Base-by-base conservation (phyloP, 495 filamentous ascomycete species). In the Aspergillus olivimuriae region DNA sequence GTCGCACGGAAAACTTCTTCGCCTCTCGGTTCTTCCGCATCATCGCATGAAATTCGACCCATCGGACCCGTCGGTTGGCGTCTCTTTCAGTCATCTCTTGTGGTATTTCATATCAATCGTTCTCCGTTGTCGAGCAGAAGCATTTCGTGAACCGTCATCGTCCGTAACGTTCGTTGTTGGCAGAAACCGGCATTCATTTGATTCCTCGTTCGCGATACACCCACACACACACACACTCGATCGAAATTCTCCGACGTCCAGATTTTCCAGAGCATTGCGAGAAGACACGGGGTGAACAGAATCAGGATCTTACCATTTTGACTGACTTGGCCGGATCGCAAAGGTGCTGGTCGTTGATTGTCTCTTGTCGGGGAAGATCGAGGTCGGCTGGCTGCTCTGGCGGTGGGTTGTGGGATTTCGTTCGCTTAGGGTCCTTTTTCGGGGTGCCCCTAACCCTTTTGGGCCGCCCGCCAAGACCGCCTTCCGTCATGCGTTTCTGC, bases 261-360 rank as follows among this genome's bases (percentile, higher is more conserved):
- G 54, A 52, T 53, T 46, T 56, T 49, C 40, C 44, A 48, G 41
- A 34, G 26, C 52, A 44, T 50, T 45, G 42, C 0, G 34, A 1
- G 2, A 23, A 2, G 33, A 39, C 1, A 26, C 10, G 56, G 41
- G 28, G 52, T 31, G 37, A 60, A 43, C 35, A 40, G 55, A 34
- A 45, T 38, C 34, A 43, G 20, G 38, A 37, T 47, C 75, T 77
- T 73, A 79, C 75, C 75, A 79, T 79, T 68, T 76, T 79, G 68
- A 73, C 68, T 69, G 66, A 68, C 58, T 74, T 70, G 62, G 58
- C 63, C 64, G 64, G 65, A 60, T 68, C 59, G 63, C 60, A 60
- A 57, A 60, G 52, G 53, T 65, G 66, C 57, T 70, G 70, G 65
- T 72, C 67, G 68, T 63, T 72, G 57, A 53, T 62, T 61, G 66